phyloP scores from a whole-genome alignment of 2,329 filamentous ascomycete genomes.

The Exophiala viscosa region DNA sequence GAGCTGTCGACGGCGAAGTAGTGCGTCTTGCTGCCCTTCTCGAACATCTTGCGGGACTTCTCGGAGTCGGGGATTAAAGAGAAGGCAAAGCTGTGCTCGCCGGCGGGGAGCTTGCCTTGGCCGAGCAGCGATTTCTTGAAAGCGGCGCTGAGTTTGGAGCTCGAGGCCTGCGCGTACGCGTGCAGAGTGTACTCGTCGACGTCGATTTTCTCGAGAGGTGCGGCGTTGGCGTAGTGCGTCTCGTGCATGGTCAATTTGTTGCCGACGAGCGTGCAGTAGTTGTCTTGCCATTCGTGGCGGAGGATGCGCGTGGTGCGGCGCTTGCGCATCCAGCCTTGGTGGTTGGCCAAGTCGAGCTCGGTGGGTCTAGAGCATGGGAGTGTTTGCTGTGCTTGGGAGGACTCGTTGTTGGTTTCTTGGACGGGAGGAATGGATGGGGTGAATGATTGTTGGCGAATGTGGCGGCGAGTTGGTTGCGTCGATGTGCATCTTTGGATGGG shows the following conservation, averaged over 20 bases:
- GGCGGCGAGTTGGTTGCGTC: conserved; percentile 30
- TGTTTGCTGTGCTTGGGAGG: neutral
- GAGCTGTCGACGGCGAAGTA: conserved; percentile 86
- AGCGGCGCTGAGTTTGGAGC: conserved; percentile 77
- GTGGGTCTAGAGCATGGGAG: conserved; percentile 11
- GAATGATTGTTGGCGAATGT: conserved; percentile 23
- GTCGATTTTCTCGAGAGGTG: conserved; percentile 35
- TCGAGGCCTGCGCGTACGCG: conserved; percentile 57
- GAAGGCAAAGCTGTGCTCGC: conserved; percentile 40
- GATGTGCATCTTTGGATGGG: conserved; percentile 46
- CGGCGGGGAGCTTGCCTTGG: conserved; percentile 33
- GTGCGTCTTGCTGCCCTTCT: conserved; percentile 71
- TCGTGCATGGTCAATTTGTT: conserved; percentile 54
- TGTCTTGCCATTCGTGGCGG: conserved; percentile 89
- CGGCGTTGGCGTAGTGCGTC: conserved; percentile 29
- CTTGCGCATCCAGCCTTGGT: conserved; percentile 90
- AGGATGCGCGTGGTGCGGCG: conserved; percentile 84
- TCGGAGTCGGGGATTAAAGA: conserved; percentile 41
- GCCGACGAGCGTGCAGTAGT: conserved; percentile 80
- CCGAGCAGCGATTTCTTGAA: conserved; percentile 61
- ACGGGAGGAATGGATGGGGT: conserved; percentile 25
- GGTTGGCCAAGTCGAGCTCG: conserved; percentile 42
- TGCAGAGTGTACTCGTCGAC: conserved; percentile 41
- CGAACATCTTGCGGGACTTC: conserved; percentile 36
- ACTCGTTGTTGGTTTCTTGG: conserved; percentile 23